A percentile compares a stretch with the other conserved stretches of the same genome.
These are phyloP conservation scores for Tuber microsphaerosporum DNA, from an alignment of 495 filamentous ascomycete species.

Conservation along the genomic window DNA sequence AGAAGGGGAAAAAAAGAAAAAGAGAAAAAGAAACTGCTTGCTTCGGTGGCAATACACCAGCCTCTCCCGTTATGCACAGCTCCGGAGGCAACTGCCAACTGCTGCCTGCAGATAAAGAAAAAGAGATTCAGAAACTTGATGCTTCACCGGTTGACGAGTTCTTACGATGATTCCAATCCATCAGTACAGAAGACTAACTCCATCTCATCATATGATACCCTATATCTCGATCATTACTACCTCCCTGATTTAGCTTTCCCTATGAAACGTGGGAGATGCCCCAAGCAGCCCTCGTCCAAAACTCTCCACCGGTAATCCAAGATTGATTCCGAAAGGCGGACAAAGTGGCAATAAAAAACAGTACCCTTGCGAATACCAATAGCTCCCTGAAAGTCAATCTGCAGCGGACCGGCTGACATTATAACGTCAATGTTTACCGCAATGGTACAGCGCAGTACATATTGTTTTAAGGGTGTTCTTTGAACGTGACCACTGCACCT, in stretches of 20 bases:
- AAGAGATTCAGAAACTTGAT: background rate
- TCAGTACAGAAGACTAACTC: background rate
- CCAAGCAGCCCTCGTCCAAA: background rate
- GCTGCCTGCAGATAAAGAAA: conserved; percentile 1
- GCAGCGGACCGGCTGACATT: background rate
- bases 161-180: background rate
- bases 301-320: background rate
- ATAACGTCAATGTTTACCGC: background rate
- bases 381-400: background rate
- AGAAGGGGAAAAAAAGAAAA: background rate
- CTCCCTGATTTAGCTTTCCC: background rate
- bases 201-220: background rate
- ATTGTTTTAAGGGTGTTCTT: background rate
- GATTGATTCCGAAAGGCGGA: background rate
- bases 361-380: background rate
- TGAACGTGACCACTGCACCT: background rate
- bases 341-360: background rate
- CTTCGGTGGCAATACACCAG: conserved; percentile 28
- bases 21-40: background rate
- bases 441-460: background rate
- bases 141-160: background rate
- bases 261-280: background rate
- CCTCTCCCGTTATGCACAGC: conserved; percentile 23
- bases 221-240: background rate
- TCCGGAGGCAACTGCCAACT: conserved; percentile 17